Percentiles rank a stretch among this genome's conserved stretches.
These are phyloP conservation scores for Chaetomium cochliodes DNA, from an alignment of 495 filamentous ascomycete species.

Conservation along the genomic window DNA sequence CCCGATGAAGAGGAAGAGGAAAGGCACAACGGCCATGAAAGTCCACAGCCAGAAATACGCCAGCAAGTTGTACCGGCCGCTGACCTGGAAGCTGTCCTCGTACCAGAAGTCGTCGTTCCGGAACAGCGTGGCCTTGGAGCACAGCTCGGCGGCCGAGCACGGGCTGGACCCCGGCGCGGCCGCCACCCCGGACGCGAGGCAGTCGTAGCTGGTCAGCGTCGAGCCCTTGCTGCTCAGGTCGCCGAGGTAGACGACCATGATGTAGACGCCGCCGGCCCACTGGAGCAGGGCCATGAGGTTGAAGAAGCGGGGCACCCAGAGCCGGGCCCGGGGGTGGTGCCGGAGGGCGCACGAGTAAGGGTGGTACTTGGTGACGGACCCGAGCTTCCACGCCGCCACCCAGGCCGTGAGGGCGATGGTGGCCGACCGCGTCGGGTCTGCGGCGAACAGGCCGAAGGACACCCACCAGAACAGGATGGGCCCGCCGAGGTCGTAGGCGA, in stretches of 20 bases:
- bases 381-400: constrained; percentile 5
- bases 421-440: neutral
- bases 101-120: neutral
- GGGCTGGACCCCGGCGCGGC: neutral
- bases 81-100: neutral
- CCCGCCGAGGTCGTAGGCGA: constrained; percentile 1
- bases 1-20: neutral
- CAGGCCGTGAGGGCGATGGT: constrained; percentile 5
- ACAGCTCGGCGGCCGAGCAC: neutral
- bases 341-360: neutral
- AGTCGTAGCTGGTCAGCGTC: neutral
- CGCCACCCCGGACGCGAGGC: neutral
- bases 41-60: neutral
- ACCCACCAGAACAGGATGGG: constrained; percentile 2
- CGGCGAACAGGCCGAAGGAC: constrained; percentile 1
- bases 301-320: neutral
- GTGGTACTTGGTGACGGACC: neutral
- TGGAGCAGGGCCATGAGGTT: neutral
- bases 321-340: neutral
- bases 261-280: neutral
- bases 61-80: neutral
- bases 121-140: neutral
- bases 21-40: neutral
- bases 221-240: neutral
- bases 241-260: neutral